These are phyloP conservation scores for Tricholoma bakamatsutake DNA, from an alignment of 768 basidiomycete genomes.

Conservation along the genomic window DNA sequence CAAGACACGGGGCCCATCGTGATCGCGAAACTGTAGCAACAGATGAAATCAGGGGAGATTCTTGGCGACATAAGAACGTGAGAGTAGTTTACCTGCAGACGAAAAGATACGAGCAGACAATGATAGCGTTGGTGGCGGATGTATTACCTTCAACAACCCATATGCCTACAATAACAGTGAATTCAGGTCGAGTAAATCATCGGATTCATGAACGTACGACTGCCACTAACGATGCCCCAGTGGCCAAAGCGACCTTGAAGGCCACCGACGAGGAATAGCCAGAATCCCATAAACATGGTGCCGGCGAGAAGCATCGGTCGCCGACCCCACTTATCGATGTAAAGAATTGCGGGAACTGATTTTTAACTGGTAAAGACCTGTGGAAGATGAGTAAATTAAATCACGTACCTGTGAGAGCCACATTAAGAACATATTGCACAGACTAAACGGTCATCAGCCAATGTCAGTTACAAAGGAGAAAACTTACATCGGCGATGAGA, in stretches of 20 bases:
- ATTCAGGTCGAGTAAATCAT: neutral
- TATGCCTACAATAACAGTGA: constrained; percentile 15
- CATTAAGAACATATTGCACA: constrained; percentile 57
- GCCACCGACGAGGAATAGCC: constrained; percentile 72
- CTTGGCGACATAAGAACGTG: neutral
- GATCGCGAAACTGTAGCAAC: constrained; percentile 47
- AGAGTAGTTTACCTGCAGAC: constrained; percentile 43
- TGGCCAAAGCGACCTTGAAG: constrained; percentile 62
- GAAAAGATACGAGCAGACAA: constrained; percentile 73
- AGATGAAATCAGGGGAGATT: neutral
- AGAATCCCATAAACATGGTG: constrained; percentile 67
- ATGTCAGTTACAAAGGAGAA: neutral
- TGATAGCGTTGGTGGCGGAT: constrained; percentile 59
- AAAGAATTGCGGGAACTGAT: constrained; percentile 43
- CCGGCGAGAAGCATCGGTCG: constrained; percentile 68
- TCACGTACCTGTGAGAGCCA: constrained; percentile 31
- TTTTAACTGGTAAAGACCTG: constrained; percentile 10
- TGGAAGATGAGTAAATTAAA: constrained; percentile 38
- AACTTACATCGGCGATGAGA: constrained; percentile 54
- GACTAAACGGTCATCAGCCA: constrained; percentile 30
- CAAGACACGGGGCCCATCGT: constrained; percentile 76
- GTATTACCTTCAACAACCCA: constrained; percentile 55
- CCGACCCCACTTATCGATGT: constrained; percentile 77
- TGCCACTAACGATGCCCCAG: constrained; percentile 45
- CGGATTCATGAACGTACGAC: constrained; percentile 7